Evolutionary conservation across 805 yeast species (phyloP).

Genomic region (Metschnikowia anglica): DNA sequence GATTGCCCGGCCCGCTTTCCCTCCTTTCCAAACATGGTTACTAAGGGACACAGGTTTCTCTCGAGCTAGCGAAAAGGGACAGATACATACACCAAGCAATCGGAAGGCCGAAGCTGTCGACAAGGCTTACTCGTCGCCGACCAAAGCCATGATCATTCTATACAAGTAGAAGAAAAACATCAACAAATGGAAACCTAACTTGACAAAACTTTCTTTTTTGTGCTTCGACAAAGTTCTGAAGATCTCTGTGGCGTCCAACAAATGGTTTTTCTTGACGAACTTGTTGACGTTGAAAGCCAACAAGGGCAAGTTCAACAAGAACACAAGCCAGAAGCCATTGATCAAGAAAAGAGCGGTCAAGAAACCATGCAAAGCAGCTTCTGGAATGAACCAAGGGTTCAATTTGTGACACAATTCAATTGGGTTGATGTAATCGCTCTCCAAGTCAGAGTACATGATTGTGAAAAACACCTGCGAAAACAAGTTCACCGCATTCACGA

Average conservation of each 20-base stretch:
- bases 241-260: slow-evolving; percentile 95
- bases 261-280: slow-evolving; percentile 73
- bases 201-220: slow-evolving; percentile 87
- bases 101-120: background rate
- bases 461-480: slow-evolving; percentile 94
- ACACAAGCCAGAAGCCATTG: slow-evolving; percentile 90
- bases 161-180: slow-evolving; percentile 95
- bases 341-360: slow-evolving; percentile 69
- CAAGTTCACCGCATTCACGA: slow-evolving; percentile 82
- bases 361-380: slow-evolving; percentile 78
- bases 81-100: background rate
- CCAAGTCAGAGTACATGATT: slow-evolving; percentile 91
- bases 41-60: no score
- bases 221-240: slow-evolving; percentile 91
- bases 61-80: background rate
- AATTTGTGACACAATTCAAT: slow-evolving; percentile 92
- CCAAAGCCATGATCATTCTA: slow-evolving; percentile 92
- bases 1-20: no score
- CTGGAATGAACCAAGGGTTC: slow-evolving; percentile 86
- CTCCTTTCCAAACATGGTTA: background rate
- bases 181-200: slow-evolving; percentile 85
- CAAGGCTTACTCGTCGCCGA: slow-evolving; percentile 51
- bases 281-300: slow-evolving; percentile 81
- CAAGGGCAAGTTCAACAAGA: slow-evolving; percentile 79
- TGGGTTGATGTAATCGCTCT: slow-evolving; percentile 95